Evolutionary conservation across 2,329 filamentous ascomycete species (phyloP).

Genomic region (Paecilomyces variotii): DNA sequence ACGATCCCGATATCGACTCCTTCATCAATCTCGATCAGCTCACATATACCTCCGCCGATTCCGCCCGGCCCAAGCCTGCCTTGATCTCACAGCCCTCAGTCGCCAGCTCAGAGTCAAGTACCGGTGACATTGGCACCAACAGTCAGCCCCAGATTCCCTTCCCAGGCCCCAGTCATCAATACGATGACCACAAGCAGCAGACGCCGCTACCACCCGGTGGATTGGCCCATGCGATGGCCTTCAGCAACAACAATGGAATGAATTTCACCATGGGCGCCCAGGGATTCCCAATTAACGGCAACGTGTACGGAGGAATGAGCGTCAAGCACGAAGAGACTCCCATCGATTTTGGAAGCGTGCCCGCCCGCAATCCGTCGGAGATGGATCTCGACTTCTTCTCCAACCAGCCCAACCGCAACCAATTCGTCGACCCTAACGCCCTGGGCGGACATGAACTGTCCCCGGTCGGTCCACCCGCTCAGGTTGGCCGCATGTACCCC

Average conservation of each 20-base stretch:
- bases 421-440: constrained; percentile 66
- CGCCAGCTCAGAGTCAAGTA: constrained; percentile 25
- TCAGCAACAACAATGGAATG: constrained; percentile 53
- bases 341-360: constrained; percentile 65
- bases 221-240: constrained; percentile 67
- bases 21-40: constrained; percentile 41
- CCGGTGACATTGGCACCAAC: constrained; percentile 23
- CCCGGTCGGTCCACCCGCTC: constrained; percentile 43
- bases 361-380: constrained; percentile 48
- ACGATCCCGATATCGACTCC: constrained; percentile 39
- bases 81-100: constrained; percentile 30
- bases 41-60: constrained; percentile 30
- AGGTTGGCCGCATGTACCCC: constrained; percentile 72
- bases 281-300: constrained; percentile 46
- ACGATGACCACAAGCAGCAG: constrained; percentile 91
- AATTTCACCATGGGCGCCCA: constrained; percentile 27
- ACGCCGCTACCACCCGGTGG: constrained; percentile 85
- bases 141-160: constrained; percentile 49
- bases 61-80: constrained; percentile 27
- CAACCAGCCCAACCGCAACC: constrained; percentile 27
- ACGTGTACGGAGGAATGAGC: constrained; percentile 49
- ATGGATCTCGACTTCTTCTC: constrained; percentile 54
- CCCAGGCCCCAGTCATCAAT: constrained; percentile 83
- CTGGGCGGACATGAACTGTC: constrained; percentile 57
- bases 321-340: constrained; percentile 28